These are phyloP conservation scores for Neopestalotiopsis sp. DNA, from an alignment of 2,329 filamentous ascomycete species.

Conservation along the genomic window DNA sequence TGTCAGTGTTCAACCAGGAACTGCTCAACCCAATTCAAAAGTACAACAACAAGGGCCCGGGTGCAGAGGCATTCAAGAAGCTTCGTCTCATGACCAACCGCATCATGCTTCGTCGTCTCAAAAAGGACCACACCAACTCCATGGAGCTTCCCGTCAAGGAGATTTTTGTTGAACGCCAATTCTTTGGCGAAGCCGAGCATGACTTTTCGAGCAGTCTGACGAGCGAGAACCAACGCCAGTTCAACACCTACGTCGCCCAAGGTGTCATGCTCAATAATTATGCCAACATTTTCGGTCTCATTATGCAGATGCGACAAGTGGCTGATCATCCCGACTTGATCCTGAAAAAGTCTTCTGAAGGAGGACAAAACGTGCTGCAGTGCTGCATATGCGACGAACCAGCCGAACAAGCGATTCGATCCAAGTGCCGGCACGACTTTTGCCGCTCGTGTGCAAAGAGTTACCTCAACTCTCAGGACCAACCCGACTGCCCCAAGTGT, in stretches of 20 bases:
- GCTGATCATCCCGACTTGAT: slow-evolving; percentile 96
- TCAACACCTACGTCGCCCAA: slow-evolving; percentile 93
- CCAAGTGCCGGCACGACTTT: slow-evolving; percentile 91
- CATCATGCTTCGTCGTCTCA: slow-evolving; percentile 95
- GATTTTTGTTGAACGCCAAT: slow-evolving; percentile 89
- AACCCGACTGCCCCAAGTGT: slow-evolving; percentile 84
- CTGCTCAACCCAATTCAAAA: slow-evolving; percentile 82
- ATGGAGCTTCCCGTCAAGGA: slow-evolving; percentile 98
- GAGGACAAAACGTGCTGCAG: slow-evolving; percentile 87
- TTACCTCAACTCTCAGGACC: slow-evolving; percentile 79
- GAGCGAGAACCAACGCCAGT: slow-evolving; percentile 85
- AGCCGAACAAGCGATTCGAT: slow-evolving; percentile 91
- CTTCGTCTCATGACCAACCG: slow-evolving; percentile 87
- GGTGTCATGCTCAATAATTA: slow-evolving; percentile 97
- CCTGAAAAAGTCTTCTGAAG: slow-evolving; percentile 83
- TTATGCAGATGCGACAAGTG: slow-evolving; percentile 99
- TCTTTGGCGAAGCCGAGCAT: slow-evolving; percentile 94
- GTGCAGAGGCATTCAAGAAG: slow-evolving; percentile 76
- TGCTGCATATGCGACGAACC: slow-evolving; percentile 97
- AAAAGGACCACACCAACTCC: slow-evolving; percentile 88
- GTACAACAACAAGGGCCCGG: slow-evolving; percentile 64
- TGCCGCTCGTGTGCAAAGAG: slow-evolving; percentile 81
- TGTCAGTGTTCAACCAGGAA: slow-evolving; percentile 93
- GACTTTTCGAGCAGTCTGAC: slow-evolving; percentile 97
- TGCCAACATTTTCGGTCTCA: slow-evolving; percentile 97